Conservation (phyloP, 768 basidiomycete species). For the Tubosaeta sp. region DNA sequence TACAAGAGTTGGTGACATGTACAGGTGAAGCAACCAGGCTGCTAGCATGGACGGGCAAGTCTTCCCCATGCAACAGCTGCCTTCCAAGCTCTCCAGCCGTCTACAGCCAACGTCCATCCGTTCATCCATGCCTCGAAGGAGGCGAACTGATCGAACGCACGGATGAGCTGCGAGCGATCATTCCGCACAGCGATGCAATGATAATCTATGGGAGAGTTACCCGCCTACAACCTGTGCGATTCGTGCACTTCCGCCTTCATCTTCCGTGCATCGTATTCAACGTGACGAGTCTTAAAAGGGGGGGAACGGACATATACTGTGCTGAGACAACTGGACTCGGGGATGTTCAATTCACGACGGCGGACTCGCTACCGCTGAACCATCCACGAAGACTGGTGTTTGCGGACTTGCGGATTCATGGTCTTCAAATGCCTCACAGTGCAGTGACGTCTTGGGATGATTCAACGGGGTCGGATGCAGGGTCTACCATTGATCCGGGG, state of each 20-base stretch:
- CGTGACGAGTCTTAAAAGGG: neutral
- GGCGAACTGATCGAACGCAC: neutral
- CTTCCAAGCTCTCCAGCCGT: neutral
- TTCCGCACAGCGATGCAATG: neutral
- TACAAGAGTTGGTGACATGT: neutral
- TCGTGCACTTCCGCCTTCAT: neutral
- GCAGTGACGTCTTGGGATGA: neutral
- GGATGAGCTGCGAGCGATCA: neutral
- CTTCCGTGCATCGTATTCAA: constrained; percentile 4
- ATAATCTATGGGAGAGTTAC: neutral
- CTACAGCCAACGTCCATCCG: neutral
- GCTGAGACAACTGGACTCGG: constrained; percentile 1
- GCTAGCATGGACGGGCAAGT: neutral
- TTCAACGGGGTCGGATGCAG: neutral
- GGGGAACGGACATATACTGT: neutral
- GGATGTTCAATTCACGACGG: neutral
- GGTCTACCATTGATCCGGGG: neutral
- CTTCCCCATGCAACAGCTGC: neutral
- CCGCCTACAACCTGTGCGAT: neutral
- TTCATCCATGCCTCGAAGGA: neutral
- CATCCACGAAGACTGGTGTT: neutral
- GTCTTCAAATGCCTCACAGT: neutral
- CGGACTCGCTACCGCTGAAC: neutral
- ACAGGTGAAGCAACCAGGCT: neutral
- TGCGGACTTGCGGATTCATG: neutral